Evolutionary conservation across 371 early-diverging fungal genomes (phyloP).

Genomic region (Mucor sp.): DNA sequence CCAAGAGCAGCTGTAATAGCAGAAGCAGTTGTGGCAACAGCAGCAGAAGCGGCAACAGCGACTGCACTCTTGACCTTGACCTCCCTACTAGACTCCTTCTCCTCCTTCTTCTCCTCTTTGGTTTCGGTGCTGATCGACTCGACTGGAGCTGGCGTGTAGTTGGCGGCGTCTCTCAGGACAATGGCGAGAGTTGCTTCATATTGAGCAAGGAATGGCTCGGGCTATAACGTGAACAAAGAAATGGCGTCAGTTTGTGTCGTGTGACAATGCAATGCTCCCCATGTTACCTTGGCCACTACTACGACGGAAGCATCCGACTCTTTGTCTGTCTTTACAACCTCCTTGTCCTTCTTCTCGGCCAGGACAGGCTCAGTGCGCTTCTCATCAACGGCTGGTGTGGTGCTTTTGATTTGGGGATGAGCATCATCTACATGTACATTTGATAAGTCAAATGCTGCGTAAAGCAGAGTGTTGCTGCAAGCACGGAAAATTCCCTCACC

Average conservation of each 20-base stretch:
- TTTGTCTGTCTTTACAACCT: neutral
- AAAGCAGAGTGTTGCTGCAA: neutral
- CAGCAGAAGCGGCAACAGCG: neutral
- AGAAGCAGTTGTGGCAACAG: neutral
- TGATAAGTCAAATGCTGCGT: neutral
- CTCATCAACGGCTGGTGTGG: neutral
- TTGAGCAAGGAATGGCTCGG: constrained; percentile 11
- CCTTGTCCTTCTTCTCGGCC: neutral
- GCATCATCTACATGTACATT: neutral
- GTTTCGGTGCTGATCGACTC: neutral
- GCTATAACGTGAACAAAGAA: neutral
- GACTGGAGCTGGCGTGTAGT: neutral
- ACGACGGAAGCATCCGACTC: constrained; percentile 3
- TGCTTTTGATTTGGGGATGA: neutral
- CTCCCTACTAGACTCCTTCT: neutral
- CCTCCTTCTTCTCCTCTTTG: neutral
- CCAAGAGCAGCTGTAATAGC: neutral
- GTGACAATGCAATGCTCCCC: neutral
- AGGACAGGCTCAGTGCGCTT: neutral
- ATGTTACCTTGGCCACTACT: neutral
- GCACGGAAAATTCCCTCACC: neutral
- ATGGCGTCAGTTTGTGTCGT: neutral
- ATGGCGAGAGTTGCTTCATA: constrained; percentile 10
- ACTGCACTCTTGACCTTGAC: neutral
- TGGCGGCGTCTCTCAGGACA: neutral